These are phyloP conservation scores for Venturia asperata DNA, from an alignment of 2,329 filamentous ascomycete species.

Conservation along the genomic window DNA sequence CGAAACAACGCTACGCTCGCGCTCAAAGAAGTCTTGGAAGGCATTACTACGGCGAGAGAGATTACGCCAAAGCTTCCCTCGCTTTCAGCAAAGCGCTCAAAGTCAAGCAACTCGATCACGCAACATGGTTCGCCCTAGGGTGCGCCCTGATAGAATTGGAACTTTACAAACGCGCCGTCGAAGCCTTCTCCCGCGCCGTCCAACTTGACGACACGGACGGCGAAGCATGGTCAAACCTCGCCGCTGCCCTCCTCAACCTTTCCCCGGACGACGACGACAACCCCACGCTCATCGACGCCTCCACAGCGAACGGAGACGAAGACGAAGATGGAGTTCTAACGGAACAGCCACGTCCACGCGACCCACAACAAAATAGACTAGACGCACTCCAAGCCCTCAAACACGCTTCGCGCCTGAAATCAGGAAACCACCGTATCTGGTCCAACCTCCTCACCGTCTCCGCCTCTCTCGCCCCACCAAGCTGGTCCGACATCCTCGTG, in stretches of 20 bases:
- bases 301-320: background rate
- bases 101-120: constrained; percentile 72
- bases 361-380: constrained; percentile 56
- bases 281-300: constrained; percentile 11
- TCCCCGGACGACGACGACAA: constrained; percentile 10
- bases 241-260: constrained; percentile 68
- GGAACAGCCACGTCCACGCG: constrained; percentile 27
- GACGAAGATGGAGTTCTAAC: constrained; percentile 18
- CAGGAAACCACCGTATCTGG: constrained; percentile 90
- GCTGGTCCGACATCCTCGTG: constrained; percentile 66
- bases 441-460: constrained; percentile 89
- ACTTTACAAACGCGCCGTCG: constrained; percentile 69
- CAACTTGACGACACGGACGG: constrained; percentile 82
- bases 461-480: constrained; percentile 66
- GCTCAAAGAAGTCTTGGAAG: constrained; percentile 84
- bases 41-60: constrained; percentile 59
- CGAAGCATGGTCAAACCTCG: constrained; percentile 91
- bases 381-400: constrained; percentile 82
- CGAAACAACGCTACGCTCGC: constrained; percentile 69
- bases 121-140: constrained; percentile 84
- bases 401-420: constrained; percentile 72
- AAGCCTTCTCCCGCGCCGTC: constrained; percentile 77
- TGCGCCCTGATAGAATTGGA: constrained; percentile 77
- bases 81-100: constrained; percentile 72
- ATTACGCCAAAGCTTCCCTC: constrained; percentile 62